Base-by-base conservation (phyloP, 129 eudicot species). In the Cynara cardunculus region DNA sequence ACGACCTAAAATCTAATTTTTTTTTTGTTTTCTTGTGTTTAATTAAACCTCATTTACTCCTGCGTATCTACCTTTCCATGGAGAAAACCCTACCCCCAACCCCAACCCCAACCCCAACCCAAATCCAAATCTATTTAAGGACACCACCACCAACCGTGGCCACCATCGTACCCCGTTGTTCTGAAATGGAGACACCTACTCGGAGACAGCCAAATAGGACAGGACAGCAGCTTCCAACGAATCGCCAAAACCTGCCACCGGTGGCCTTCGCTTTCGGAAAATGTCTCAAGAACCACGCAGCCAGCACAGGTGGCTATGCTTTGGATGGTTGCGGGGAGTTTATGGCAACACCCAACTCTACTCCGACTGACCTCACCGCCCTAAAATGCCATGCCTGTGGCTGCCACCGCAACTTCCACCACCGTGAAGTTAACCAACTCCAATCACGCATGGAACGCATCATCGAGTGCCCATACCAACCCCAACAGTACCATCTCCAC, bases 331-430 rank as follows among this genome's bases (percentile, higher is more conserved):
- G 98, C 68, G 86, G 94, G 0, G 97, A 93, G 79, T 93, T 89
- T 82, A 86, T 89, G 87, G 88, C 89, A 5, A 61, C 89, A 13
- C 87, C 88, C 3, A 61, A 81, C 2, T 34, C 89, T 14, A 75
- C 64, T 64, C 91, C 88, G 18, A 1, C 86, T 25, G 88, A 89
- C 83, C 94, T 86, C 77, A 78, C 87, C 72, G 69, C 90, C 9
- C 86, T 88, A 4, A 82, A 67, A 30, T 93, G 94, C 82, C 89
- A 89, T 21, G 97, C 94, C 2, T 87, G 96, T 49, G 93, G 96
- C 1, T 93, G 96, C 80, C 98, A 89, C 89, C 96, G 96, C 35
- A 93, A 85, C 76, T 93, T 91, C 89, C 98, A 93, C 82, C 91
- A 90, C 86, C 88, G 90, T 10, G 94, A 88, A 16, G 84, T 91